Conservation (phyloP, 306 rosid species). For the Pterocarpus macrocarpus region DNA sequence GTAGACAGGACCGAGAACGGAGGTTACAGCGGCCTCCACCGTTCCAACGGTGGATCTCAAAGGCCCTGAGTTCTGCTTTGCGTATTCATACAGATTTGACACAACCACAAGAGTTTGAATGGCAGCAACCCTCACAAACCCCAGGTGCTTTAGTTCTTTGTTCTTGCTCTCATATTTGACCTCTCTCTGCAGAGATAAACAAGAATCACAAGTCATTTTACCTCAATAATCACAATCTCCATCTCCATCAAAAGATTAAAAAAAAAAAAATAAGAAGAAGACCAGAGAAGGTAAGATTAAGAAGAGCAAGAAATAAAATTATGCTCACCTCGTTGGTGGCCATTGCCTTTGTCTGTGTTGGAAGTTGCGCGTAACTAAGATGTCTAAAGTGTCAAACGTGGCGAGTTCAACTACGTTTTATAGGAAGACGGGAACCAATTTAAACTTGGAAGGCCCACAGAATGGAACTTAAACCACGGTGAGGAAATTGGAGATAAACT, state of each 20-base stretch:
- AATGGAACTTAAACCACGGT: slow-evolving; percentile 26
- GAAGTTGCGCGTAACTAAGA: slow-evolving; percentile 10
- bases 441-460: background rate
- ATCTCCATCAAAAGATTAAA: background rate
- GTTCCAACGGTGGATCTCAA: slow-evolving; percentile 70
- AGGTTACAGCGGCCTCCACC: slow-evolving; percentile 66
- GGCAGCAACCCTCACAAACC: slow-evolving; percentile 67
- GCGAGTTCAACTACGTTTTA: slow-evolving; percentile 13
- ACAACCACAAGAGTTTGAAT: slow-evolving; percentile 58
- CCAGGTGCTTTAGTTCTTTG: slow-evolving; percentile 66
- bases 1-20: slow-evolving; percentile 70
- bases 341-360: slow-evolving; percentile 42
- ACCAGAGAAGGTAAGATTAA: background rate
- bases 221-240: slow-evolving; percentile 3
- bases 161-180: slow-evolving; percentile 48
- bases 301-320: background rate
- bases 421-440: background rate
- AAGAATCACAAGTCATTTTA: background rate
- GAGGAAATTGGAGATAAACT: background rate
- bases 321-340: slow-evolving; percentile 52
- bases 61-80: slow-evolving; percentile 77
- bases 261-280: background rate
- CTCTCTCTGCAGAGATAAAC: slow-evolving; percentile 48
- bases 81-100: slow-evolving; percentile 69
- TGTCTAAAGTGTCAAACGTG: background rate